phyloP scores from a whole-genome alignment of 805 yeast genomes.

The Yarrowia alimentaria region DNA sequence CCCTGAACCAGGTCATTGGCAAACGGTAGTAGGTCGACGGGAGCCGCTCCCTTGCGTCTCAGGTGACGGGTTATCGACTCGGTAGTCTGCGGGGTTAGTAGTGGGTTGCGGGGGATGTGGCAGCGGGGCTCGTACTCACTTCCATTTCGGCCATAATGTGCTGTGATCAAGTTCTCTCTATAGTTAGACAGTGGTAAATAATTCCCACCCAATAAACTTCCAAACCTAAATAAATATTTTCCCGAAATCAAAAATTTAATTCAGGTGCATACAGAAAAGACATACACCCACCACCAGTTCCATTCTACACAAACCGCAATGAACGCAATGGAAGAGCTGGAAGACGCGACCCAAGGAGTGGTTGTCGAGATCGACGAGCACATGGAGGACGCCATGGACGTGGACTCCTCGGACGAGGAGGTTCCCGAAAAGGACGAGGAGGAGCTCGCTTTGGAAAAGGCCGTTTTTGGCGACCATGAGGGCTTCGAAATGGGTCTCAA shows the following conservation, averaged over 20 bases:
- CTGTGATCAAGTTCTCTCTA: neutral
- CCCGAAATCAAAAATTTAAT: too few relatives aligned
- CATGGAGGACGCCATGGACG: conserved; percentile 27
- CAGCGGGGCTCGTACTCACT: conserved; percentile 1
- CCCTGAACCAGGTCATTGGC: conserved; percentile 34
- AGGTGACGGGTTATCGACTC: conserved; percentile 37
- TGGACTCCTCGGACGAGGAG: conserved; percentile 31
- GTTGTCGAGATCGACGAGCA: conserved; percentile 26
- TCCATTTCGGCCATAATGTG: conserved; percentile 19
- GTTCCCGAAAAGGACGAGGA: conserved; percentile 79
- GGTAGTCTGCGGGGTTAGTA: conserved; percentile 28
- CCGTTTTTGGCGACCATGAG: conserved; percentile 85
- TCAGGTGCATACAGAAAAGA: too few relatives aligned
- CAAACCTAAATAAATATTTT: conserved; percentile 22
- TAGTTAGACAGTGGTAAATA: conserved; percentile 3
- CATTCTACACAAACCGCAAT: neutral
- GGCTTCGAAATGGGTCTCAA: conserved; percentile 68
- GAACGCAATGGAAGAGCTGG: conserved; percentile 8
- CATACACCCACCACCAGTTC: neutral
- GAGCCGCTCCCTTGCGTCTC: conserved; percentile 33
- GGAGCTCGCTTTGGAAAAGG: conserved; percentile 72
- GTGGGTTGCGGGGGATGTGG: neutral
- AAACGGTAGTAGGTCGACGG: conserved; percentile 30
- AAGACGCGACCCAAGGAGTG: conserved; percentile 26
- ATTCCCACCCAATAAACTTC: neutral